Base-by-base conservation (phyloP, 176 grass and related monocot species). In the Urochloa ruziziensis region DNA sequence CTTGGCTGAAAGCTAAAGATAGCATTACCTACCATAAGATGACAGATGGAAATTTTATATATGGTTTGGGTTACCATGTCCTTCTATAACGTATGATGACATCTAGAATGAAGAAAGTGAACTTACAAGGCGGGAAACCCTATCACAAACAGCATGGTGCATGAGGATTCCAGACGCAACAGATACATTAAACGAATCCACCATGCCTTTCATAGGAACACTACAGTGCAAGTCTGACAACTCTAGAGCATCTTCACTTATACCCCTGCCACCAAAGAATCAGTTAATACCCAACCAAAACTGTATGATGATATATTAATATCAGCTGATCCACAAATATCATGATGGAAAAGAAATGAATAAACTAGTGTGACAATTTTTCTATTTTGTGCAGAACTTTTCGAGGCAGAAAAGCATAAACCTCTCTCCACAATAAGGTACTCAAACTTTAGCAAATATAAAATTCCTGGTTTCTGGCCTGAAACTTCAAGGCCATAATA, bases 121-220 rank as follows among this genome's bases (percentile, higher is more conserved):
- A 85, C 90, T 90, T 93, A 93, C 96, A 54, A 95, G 78, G 75
- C 85, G 92, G 66, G 87, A 88, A 77, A 91, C 85, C 84, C 93
- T 90, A 70, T 98, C 96, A 77, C 86, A 95, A 62, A 98, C 89
- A 86, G 93, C 93, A 95, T 98, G 89, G 76, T 98, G 92, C 96
- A 98, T 98, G 46, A 98, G 89, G 67, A 98, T 93, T 86, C 96
- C 96, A 82, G 96, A 80, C 46, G 96, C 96, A 73, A 98, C 96
- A 72, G 96, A 98, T 73, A 98, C 96, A 90, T 98, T 98, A 87
- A 98, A 98, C 51, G 96, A 98, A 98, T 98, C 96, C 62, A 98
- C 91, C 96, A 98, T 98, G 74, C 96, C 96, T 86, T 93, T 98
- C 96, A 98, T 98, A 32, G 96, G 96, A 93, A 98, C 68, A 53